A percentile compares a stretch with the other conserved stretches of the same genome.
phyloP scores from a whole-genome alignment of 177 flowering plant genomes.

The Telopea speciosissima region DNA sequence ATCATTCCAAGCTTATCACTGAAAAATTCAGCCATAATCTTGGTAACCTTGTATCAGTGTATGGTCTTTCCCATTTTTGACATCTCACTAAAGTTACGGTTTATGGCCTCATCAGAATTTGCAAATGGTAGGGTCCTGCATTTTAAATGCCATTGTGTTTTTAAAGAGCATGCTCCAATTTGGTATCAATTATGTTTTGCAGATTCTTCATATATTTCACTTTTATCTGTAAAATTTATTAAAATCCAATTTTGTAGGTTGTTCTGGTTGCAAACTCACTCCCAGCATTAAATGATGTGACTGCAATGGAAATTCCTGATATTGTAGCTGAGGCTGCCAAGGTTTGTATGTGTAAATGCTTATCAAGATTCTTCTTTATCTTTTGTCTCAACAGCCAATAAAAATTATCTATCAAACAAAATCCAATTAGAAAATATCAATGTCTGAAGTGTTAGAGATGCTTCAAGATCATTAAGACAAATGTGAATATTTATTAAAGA shows the following conservation, averaged over 20 bases:
- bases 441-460: neutral
- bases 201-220: neutral
- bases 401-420: no score
- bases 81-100: neutral
- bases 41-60: neutral
- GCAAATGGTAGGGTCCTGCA: neutral
- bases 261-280: constrained; percentile 96
- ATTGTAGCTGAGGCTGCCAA: constrained; percentile 98
- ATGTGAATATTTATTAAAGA: neutral
- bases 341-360: constrained; percentile 34
- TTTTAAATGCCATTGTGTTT: neutral
- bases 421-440: neutral
- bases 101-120: neutral
- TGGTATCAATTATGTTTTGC: neutral
- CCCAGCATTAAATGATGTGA: constrained; percentile 90
- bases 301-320: constrained; percentile 95
- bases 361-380: neutral
- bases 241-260: constrained; percentile 45
- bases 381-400: neutral
- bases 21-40: neutral
- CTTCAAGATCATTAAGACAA: neutral
- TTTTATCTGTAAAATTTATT: neutral
- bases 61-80: neutral
- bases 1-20: neutral
- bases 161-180: neutral